These are phyloP conservation scores for Candida anglica DNA, from an alignment of 805 yeast genomes.

Conservation along the genomic window DNA sequence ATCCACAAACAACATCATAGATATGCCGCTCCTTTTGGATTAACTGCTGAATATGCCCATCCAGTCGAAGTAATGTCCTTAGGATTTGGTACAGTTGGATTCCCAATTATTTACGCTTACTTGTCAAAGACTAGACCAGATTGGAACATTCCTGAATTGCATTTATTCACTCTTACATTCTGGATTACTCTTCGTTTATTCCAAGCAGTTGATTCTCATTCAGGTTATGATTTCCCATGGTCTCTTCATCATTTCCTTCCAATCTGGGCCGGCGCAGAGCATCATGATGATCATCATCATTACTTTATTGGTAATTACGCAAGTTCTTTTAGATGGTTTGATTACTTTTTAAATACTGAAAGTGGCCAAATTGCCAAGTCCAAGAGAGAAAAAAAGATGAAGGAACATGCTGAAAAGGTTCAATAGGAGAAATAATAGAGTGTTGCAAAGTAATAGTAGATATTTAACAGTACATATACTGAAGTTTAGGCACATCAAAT, in stretches of 20 bases:
- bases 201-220: conserved; percentile 97
- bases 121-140: conserved; percentile 49
- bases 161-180: conserved; percentile 79
- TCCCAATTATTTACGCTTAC: conserved; percentile 82
- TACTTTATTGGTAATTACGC: conserved; percentile 95
- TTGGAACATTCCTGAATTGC: conserved; percentile 43
- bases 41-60: conserved; percentile 97
- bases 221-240: conserved; percentile 98
- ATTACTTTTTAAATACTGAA: conserved; percentile 80
- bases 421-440: conserved; percentile 9
- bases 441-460: conserved; percentile 1
- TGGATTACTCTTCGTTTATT: conserved; percentile 88
- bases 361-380: conserved; percentile 79
- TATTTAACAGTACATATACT: neutral
- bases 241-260: conserved; percentile 89
- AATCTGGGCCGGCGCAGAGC: conserved; percentile 98
- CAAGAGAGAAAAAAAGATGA: conserved; percentile 66
- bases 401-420: conserved; percentile 46
- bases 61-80: conserved; percentile 88
- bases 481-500: neutral
- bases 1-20: conserved; percentile 98
- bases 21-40: conserved; percentile 96
- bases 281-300: conserved; percentile 96
- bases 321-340: conserved; percentile 96
- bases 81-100: conserved; percentile 95